These are phyloP conservation scores for Saccharomycopsis fibuligera DNA, from an alignment of 805 yeast species.

Conservation along the genomic window DNA sequence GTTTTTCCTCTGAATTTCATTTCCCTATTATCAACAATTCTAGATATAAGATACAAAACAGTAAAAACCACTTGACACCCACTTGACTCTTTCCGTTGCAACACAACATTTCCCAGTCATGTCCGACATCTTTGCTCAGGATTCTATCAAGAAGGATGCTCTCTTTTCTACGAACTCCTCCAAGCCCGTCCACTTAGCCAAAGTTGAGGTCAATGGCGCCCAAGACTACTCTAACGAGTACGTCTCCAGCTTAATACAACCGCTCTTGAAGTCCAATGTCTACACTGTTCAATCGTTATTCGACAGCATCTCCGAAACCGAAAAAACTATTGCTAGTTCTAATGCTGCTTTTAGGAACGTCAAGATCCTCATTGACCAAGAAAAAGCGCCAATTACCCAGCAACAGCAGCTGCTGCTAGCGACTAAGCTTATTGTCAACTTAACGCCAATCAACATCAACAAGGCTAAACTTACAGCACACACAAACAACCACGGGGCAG, in stretches of 20 bases:
- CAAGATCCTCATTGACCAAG: neutral
- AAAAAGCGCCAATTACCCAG: neutral
- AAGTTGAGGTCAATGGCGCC: conserved; percentile 11
- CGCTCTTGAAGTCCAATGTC: conserved; percentile 1
- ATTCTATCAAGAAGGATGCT: no score
- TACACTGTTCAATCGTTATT: conserved; percentile 11
- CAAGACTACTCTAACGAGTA: neutral
- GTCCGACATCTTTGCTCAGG: no score
- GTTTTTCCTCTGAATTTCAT: no score
- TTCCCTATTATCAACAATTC: no score
- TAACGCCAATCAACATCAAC: neutral
- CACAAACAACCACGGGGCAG: conserved; percentile 6
- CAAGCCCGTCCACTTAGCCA: conserved; percentile 1
- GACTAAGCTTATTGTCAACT: neutral
- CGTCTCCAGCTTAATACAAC: conserved; percentile 4
- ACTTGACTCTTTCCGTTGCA: no score
- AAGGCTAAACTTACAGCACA: conserved; percentile 5
- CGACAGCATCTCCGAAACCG: neutral
- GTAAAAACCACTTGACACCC: no score
- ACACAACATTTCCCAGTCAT: no score
- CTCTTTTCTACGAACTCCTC: no score
- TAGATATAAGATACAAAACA: no score
- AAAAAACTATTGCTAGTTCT: conserved; percentile 1
- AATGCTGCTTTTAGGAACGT: neutral
- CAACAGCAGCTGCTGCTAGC: neutral